Percentiles rank a stretch among this genome's conserved stretches.
These are phyloP conservation scores for Wallacemonas sp. DNA, from an alignment of 208 protist species.

Conservation along the genomic window DNA sequence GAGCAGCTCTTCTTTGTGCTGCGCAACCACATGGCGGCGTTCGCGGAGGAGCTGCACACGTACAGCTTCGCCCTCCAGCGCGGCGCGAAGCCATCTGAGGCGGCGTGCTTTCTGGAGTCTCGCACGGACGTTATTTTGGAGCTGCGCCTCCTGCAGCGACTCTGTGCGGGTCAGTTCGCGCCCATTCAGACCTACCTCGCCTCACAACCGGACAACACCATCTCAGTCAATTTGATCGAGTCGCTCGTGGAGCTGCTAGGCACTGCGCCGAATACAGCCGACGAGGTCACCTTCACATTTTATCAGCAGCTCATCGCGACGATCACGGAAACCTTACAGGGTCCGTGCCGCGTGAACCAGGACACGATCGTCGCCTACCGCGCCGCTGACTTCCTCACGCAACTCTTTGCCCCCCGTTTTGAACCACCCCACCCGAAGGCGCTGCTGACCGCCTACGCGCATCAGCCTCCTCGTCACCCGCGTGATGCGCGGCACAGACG, in stretches of 20 bases:
- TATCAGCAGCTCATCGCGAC: slow-evolving; percentile 46
- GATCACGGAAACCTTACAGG: slow-evolving; percentile 48
- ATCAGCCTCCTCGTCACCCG: not conserved
- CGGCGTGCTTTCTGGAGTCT: slow-evolving; percentile 21
- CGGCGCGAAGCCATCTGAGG: slow-evolving; percentile 20
- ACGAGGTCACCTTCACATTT: slow-evolving; percentile 35
- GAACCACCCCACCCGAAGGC: slow-evolving; percentile 13
- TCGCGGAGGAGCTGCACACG: slow-evolving; percentile 28
- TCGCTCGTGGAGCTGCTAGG: slow-evolving; percentile 48
- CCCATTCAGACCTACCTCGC: slow-evolving; percentile 59
- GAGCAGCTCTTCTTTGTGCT: slow-evolving; percentile 41
- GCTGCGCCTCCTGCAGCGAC: slow-evolving; percentile 55
- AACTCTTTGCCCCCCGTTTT: slow-evolving; percentile 24
- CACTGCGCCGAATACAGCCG: slow-evolving; percentile 27
- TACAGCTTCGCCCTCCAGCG: slow-evolving; percentile 21
- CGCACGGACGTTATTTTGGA: slow-evolving; percentile 28
- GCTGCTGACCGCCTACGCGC: slow-evolving; percentile 10
- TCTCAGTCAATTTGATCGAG: slow-evolving; percentile 62
- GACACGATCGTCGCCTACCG: slow-evolving; percentile 48
- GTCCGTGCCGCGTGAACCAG: slow-evolving; percentile 52
- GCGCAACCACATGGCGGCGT: slow-evolving; percentile 36
- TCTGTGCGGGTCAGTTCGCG: slow-evolving; percentile 61
- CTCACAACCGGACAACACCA: slow-evolving; percentile 54
- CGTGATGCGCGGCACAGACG: not conserved
- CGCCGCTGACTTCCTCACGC: slow-evolving; percentile 43